These are phyloP conservation scores for Colletotrichum falcatum DNA, from an alignment of 2,329 filamentous ascomycete species.

Conservation along the genomic window DNA sequence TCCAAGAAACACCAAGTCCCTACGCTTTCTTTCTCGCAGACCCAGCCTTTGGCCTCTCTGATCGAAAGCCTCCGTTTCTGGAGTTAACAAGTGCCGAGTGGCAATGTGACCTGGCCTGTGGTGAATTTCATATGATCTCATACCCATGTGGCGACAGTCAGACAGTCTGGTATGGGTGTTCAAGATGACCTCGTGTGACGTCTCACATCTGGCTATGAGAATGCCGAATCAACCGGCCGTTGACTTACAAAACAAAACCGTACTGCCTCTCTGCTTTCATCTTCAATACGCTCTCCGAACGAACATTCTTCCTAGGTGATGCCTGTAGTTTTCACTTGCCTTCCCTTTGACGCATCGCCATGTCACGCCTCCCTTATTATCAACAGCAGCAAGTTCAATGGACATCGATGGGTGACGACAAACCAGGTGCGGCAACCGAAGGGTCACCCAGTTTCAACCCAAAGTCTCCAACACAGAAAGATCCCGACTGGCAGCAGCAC, in stretches of 20 bases:
- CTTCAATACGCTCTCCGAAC: neutral
- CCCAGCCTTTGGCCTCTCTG: neutral
- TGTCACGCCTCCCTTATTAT: neutral
- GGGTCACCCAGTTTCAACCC: neutral
- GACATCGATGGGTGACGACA: neutral
- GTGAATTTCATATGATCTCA: neutral
- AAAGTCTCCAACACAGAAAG: neutral
- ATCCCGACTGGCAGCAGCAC: neutral
- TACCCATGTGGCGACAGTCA: no score
- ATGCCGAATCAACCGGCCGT: neutral
- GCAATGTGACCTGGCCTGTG: neutral
- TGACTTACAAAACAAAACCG: neutral
- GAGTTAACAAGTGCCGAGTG: neutral
- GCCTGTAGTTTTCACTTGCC: neutral
- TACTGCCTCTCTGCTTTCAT: neutral
- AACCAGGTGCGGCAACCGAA: neutral
- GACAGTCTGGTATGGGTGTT: neutral
- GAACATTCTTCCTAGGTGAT: neutral
- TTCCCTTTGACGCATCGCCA: neutral
- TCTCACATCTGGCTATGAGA: neutral
- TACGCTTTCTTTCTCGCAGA: neutral
- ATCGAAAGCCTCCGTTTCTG: neutral
- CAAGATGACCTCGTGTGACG: neutral
- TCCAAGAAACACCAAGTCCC: neutral
- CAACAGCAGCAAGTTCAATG: neutral